Percentiles rank a stretch among this genome's conserved stretches.
Evolutionary conservation across 2,329 filamentous ascomycete species (phyloP).

Genomic region (Arthrobotrys entomopaga): DNA sequence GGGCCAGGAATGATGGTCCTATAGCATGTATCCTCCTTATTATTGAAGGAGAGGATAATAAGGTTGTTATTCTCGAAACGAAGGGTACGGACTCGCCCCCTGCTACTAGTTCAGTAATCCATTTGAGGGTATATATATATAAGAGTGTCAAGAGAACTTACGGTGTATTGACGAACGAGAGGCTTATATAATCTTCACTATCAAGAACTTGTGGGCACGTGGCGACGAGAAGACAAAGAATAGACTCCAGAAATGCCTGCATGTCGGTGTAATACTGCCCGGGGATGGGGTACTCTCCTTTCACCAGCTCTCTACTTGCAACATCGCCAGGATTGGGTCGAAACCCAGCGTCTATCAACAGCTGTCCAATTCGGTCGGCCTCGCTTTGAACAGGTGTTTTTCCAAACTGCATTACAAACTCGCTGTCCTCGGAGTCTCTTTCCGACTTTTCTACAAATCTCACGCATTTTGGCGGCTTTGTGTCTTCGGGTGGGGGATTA

Average conservation of each 20-base stretch:
- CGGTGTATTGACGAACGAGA: constrained; percentile 24
- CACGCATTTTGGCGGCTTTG: neutral
- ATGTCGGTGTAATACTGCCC: constrained; percentile 35
- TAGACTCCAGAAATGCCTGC: constrained; percentile 37
- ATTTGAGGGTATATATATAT: too few relatives aligned
- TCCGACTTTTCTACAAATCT: neutral
- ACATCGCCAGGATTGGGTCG: constrained; percentile 8
- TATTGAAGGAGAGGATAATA: constrained; percentile 17
- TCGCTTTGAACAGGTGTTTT: neutral
- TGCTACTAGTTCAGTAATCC: neutral
- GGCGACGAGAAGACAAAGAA: constrained; percentile 28
- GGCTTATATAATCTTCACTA: constrained; percentile 19
- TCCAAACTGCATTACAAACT: neutral
- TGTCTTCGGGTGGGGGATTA: neutral
- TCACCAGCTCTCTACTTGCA: constrained; percentile 1
- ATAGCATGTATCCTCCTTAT: neutral
- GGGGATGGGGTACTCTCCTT: constrained; percentile 30
- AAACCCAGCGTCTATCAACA: constrained; percentile 25
- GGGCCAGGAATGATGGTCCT: constrained; percentile 38
- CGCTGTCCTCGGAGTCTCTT: constrained; percentile 6
- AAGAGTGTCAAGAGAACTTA: constrained; percentile 3
- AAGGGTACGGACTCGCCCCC: constrained; percentile 27
- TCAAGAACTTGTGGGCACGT: constrained; percentile 33
- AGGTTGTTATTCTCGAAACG: constrained; percentile 42
- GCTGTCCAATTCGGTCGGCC: constrained; percentile 7